phyloP scores from a whole-genome alignment of 306 rosid genomes.

The Inga laurina region DNA sequence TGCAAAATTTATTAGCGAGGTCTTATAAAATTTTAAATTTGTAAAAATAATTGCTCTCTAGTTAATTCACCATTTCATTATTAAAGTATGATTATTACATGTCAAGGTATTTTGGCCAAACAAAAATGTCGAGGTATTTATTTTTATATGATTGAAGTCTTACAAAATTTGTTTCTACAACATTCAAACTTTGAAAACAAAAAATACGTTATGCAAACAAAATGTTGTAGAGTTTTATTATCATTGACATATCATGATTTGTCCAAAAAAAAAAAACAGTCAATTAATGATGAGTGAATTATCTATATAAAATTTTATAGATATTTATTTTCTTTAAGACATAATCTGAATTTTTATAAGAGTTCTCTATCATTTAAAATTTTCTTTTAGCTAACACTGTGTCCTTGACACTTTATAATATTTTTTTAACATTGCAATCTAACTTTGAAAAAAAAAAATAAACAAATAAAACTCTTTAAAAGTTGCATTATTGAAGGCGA shows the following conservation, averaged over 20 bases:
- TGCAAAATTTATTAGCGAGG: not conserved
- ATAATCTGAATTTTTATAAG: not conserved
- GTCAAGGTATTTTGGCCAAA: not conserved
- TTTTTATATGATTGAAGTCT: not conserved
- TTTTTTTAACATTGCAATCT: too few relatives aligned
- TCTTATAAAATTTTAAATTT: not conserved
- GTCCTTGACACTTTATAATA: not conserved
- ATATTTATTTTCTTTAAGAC: not conserved
- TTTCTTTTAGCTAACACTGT: not conserved
- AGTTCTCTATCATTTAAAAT: not conserved
- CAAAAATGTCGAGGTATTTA: too few relatives aligned
- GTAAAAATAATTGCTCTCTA: not conserved
- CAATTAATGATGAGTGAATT: too few relatives aligned
- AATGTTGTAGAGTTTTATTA: not conserved
- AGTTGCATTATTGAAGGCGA: not conserved
- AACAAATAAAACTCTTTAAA: too few relatives aligned
- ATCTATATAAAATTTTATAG: too few relatives aligned
- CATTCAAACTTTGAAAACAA: too few relatives aligned
- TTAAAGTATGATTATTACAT: not conserved
- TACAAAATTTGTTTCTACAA: not conserved
- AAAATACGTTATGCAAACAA: not conserved
- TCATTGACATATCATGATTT: too few relatives aligned
- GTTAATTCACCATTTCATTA: not conserved
- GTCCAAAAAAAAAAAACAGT: not conserved
- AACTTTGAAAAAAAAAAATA: too few relatives aligned